phyloP scores from a whole-genome alignment of 352 stramenopile species.

The Phytophthora tubulina region DNA sequence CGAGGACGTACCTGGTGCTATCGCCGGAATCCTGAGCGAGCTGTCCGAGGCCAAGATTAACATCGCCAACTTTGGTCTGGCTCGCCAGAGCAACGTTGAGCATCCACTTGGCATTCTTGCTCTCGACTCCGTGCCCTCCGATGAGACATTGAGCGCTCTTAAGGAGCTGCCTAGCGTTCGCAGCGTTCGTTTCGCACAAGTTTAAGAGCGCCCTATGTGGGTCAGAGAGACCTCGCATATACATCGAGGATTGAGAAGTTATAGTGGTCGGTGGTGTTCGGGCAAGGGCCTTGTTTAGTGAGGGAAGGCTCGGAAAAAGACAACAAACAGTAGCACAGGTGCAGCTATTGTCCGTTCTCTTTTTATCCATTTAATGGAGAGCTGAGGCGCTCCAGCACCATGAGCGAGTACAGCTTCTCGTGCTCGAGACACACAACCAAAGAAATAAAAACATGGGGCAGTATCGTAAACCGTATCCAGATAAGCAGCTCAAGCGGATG shows the following conservation, averaged over 20 bases:
- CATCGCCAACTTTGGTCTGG: constrained; percentile 88
- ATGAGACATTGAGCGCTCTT: constrained; percentile 69
- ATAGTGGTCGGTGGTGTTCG: constrained; percentile 19
- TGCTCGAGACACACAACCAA: constrained; percentile 21
- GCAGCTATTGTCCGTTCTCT: constrained; percentile 29
- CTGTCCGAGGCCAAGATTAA: constrained; percentile 81
- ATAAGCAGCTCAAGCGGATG: constrained; percentile 16
- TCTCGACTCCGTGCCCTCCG: constrained; percentile 66
- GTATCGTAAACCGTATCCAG: background rate
- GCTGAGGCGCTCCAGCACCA: constrained; percentile 13
- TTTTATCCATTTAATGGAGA: constrained; percentile 28
- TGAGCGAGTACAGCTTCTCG: constrained; percentile 21
- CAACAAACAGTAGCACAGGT: constrained; percentile 23
- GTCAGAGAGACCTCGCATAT: background rate
- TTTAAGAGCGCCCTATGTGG: constrained; percentile 40
- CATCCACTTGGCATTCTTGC: constrained; percentile 79
- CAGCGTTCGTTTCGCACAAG: constrained; percentile 72
- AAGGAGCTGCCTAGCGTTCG: constrained; percentile 69
- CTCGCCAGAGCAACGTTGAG: constrained; percentile 64
- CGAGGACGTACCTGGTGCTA: constrained; percentile 80
- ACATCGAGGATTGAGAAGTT: constrained; percentile 2
- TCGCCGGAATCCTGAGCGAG: constrained; percentile 78
- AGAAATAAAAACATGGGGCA: constrained; percentile 26
- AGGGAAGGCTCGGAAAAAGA: constrained; percentile 14
- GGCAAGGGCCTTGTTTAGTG: constrained; percentile 1